Evolutionary conservation across 352 stramenopile genomes (phyloP).

Genomic region (Globisporangium alternatum): DNA sequence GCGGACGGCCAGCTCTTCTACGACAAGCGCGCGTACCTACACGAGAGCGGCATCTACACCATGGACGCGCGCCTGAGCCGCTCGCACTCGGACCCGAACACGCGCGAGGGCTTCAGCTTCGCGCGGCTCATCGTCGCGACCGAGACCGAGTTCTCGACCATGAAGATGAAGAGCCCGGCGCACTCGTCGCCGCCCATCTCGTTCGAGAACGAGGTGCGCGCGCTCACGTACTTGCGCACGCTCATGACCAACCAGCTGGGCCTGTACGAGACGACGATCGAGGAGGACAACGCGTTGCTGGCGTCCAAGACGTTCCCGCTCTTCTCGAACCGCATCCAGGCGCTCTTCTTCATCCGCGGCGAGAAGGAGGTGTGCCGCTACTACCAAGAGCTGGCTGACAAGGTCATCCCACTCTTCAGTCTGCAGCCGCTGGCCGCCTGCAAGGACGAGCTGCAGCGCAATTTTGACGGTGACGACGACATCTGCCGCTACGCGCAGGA

Average conservation of each 20-base stretch:
- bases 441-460: constrained; percentile 66
- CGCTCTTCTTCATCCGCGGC: constrained; percentile 86
- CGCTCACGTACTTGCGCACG: constrained; percentile 63
- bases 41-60: constrained; percentile 84
- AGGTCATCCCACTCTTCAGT: constrained; percentile 80
- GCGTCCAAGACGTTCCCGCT: constrained; percentile 74
- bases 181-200: constrained; percentile 80
- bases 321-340: constrained; percentile 88
- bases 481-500: constrained; percentile 85
- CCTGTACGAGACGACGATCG: constrained; percentile 83
- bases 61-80: constrained; percentile 86
- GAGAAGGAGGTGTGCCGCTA: constrained; percentile 88
- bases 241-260: constrained; percentile 82
- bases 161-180: constrained; percentile 77
- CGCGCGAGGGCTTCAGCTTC: constrained; percentile 84
- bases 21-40: constrained; percentile 80
- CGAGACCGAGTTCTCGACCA: constrained; percentile 78
- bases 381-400: constrained; percentile 79
- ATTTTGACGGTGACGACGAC: constrained; percentile 79
- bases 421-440: constrained; percentile 54
- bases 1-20: constrained; percentile 76
- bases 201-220: constrained; percentile 83
- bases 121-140: constrained; percentile 80
- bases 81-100: constrained; percentile 83
- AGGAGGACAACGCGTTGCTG: constrained; percentile 83